Evolutionary conservation across 345 rosid genomes (phyloP).

Genomic region (Salix viminalis): DNA sequence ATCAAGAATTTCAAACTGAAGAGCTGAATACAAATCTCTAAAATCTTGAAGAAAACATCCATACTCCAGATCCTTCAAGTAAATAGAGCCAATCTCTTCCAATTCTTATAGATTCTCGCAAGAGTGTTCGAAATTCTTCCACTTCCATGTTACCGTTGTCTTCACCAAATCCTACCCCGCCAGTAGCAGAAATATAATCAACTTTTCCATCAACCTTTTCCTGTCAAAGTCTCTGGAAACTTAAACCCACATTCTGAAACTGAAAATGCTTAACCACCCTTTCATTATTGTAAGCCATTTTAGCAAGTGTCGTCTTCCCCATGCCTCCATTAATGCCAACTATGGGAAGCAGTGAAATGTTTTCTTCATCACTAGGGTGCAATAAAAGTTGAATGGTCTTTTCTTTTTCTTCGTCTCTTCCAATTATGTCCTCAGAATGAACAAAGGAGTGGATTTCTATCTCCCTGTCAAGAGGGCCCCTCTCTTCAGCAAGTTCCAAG

Average conservation of each 20-base stretch:
- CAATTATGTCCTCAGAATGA: not conserved
- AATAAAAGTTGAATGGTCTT: not conserved
- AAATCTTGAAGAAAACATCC: constrained; percentile 31
- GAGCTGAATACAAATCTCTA: not conserved
- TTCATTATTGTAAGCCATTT: not conserved
- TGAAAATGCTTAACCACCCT: not conserved
- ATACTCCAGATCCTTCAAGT: constrained; percentile 12
- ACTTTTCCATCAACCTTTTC: not conserved
- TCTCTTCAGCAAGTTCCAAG: no score
- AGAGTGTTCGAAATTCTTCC: not conserved
- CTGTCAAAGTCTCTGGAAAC: not conserved
- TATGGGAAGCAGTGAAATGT: not conserved
- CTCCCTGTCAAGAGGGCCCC: not conserved
- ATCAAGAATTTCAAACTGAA: constrained; percentile 22
- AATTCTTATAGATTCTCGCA: not conserved
- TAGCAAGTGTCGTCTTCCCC: constrained; percentile 7
- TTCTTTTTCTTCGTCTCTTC: not conserved
- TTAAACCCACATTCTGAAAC: not conserved
- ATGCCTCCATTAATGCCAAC: constrained; percentile 16
- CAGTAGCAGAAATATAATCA: not conserved
- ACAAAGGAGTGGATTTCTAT: not conserved
- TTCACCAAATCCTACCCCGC: not conserved
- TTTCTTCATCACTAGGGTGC: not conserved
- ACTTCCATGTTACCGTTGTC: not conserved
- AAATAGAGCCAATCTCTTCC: constrained; percentile 15